phyloP scores from a whole-genome alignment of 768 basidiomycete species.

The Termitomyces sp. region DNA sequence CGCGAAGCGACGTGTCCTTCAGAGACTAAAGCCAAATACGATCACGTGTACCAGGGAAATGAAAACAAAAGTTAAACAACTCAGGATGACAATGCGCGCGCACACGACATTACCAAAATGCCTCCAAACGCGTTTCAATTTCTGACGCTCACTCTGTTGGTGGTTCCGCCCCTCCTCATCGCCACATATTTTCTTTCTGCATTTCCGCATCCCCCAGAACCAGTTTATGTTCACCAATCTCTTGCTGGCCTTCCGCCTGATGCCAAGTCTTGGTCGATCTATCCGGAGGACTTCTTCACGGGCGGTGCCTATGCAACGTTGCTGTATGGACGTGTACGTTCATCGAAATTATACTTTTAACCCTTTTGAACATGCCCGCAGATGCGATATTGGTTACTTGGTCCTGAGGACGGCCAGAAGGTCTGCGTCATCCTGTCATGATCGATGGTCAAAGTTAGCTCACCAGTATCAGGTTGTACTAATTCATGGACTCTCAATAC shows the following conservation, averaged over 20 bases:
- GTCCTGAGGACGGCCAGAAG: slow-evolving; percentile 62
- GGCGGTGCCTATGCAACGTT: slow-evolving; percentile 60
- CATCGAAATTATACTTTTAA: not conserved
- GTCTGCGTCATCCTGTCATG: slow-evolving; percentile 28
- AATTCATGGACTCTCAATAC: slow-evolving; percentile 74
- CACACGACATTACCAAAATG: slow-evolving; percentile 12
- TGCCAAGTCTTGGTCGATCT: slow-evolving; percentile 60
- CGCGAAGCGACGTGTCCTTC: not conserved
- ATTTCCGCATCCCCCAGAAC: slow-evolving; percentile 56
- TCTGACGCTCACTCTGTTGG: slow-evolving; percentile 49
- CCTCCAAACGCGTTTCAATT: slow-evolving; percentile 34
- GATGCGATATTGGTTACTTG: slow-evolving; percentile 75
- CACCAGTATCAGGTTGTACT: slow-evolving; percentile 50
- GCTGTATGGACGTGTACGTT: slow-evolving; percentile 55
- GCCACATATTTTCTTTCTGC: slow-evolving; percentile 56
- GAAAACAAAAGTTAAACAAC: not conserved
- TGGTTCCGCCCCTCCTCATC: slow-evolving; percentile 57
- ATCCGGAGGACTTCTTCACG: slow-evolving; percentile 63
- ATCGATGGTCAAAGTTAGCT: not conserved
- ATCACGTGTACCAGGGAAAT: not conserved
- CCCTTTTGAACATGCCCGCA: slow-evolving; percentile 17
- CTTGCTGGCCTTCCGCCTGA: slow-evolving; percentile 53
- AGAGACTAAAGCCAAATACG: slow-evolving; percentile 1
- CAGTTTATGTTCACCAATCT: slow-evolving; percentile 47
- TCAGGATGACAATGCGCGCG: slow-evolving; percentile 1